Percentiles rank a stretch among this genome's conserved stretches.
Conservation (phyloP, 2,329 filamentous ascomycete species). For the Epichloe coenophiala region DNA sequence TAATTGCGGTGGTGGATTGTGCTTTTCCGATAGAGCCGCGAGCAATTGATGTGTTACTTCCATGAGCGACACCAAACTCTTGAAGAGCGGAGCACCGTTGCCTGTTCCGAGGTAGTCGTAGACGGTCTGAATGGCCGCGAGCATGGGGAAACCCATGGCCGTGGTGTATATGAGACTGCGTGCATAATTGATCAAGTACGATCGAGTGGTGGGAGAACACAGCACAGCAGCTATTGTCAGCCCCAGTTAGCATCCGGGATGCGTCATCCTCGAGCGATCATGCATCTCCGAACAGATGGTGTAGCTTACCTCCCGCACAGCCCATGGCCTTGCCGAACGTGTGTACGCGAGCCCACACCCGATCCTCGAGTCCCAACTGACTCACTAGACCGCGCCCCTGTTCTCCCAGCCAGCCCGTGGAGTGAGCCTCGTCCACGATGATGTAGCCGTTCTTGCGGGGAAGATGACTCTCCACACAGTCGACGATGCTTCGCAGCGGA, state of each 20-base stretch:
- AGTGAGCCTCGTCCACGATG: constrained; percentile 57
- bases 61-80: constrained; percentile 20
- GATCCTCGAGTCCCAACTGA: constrained; percentile 38
- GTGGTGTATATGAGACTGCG: constrained; percentile 66
- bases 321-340: constrained; percentile 57
- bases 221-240: constrained; percentile 35
- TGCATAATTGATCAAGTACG: constrained; percentile 63
- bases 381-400: constrained; percentile 45
- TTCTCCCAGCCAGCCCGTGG: constrained; percentile 44
- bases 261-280: neutral
- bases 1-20: constrained; percentile 11
- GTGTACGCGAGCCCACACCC: constrained; percentile 44
- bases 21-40: constrained; percentile 16
- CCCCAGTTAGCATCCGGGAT: neutral
- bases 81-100: constrained; percentile 24
- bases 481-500: constrained; percentile 46
- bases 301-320: constrained; percentile 50
- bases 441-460: constrained; percentile 46
- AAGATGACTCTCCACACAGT: constrained; percentile 40
- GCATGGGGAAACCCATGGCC: constrained; percentile 46
- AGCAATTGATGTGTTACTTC: constrained; percentile 33
- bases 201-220: constrained; percentile 42
- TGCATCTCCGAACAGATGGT: too few species aligned
- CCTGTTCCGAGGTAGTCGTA: constrained; percentile 44
- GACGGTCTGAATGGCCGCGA: constrained; percentile 42